Percentiles rank a stretch among this genome's conserved stretches.
phyloP scores from a whole-genome alignment of 2,329 filamentous ascomycete species.

The Pseudogymnoascus sp. region DNA sequence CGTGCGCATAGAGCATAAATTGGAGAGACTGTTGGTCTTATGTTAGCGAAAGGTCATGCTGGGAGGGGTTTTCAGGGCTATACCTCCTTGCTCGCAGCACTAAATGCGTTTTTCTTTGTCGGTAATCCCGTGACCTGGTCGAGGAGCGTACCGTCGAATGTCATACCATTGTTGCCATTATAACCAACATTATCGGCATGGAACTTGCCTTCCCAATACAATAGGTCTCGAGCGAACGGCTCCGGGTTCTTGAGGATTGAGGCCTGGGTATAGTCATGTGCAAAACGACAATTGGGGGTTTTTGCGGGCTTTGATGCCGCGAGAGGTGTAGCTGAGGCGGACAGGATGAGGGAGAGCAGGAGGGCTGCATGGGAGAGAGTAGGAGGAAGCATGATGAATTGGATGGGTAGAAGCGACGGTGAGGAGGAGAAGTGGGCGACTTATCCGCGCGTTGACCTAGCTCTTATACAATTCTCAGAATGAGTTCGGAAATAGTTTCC shows the following conservation, averaged over 20 bases:
- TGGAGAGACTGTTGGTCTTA: conserved; percentile 29
- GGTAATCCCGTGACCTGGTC: conserved; percentile 32
- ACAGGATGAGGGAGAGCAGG: neutral
- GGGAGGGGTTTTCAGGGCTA: neutral
- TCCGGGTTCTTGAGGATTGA: conserved; percentile 26
- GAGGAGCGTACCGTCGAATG: conserved; percentile 34
- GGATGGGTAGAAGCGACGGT: neutral
- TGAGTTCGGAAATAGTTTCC: neutral
- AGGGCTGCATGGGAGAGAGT: neutral
- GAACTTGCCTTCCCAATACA: conserved; percentile 39
- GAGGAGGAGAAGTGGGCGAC: neutral
- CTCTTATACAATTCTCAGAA: neutral
- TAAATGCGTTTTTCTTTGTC: conserved; percentile 32
- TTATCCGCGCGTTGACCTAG: neutral
- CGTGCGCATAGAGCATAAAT: conserved; percentile 37
- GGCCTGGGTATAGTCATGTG: conserved; percentile 18
- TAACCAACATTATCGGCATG: conserved; percentile 35
- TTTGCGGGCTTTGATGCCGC: conserved; percentile 8
- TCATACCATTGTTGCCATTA: conserved; percentile 35
- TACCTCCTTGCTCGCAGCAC: conserved; percentile 33
- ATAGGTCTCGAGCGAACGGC: conserved; percentile 30
- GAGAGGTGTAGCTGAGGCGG: conserved; percentile 1
- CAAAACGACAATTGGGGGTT: conserved; percentile 21
- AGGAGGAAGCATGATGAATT: neutral
- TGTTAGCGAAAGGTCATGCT: neutral